These are phyloP conservation scores for Citrus hindsii DNA, from an alignment of 345 rosid genomes.

Conservation along the genomic window DNA sequence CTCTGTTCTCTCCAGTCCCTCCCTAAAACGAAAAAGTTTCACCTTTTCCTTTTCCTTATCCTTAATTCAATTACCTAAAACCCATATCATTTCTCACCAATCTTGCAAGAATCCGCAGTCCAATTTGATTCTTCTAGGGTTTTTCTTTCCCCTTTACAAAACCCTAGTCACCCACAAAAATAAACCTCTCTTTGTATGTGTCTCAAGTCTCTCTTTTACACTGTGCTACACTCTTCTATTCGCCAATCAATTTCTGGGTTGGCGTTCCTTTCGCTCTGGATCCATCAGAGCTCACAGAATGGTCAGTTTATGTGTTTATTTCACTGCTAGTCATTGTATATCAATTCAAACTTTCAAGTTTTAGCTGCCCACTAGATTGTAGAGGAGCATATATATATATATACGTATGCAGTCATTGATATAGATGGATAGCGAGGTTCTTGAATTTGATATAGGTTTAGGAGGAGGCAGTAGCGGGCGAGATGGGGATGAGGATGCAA, in stretches of 20 bases:
- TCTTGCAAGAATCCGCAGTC: background rate
- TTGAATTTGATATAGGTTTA: conserved; percentile 49
- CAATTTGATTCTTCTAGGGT: background rate
- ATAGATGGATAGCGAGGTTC: conserved; percentile 44
- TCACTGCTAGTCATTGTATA: background rate
- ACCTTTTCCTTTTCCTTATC: background rate
- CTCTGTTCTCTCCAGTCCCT: background rate
- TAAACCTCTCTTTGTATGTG: background rate
- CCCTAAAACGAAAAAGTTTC: background rate
- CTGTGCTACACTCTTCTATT: background rate
- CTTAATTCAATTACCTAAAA: background rate
- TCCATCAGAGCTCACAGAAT: background rate
- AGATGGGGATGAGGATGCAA: conserved; percentile 28
- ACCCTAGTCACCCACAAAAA: background rate
- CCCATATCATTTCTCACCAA: background rate
- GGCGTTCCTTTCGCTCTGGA: background rate
- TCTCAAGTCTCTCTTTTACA: background rate
- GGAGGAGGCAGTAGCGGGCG: conserved; percentile 24
- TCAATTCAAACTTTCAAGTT: background rate
- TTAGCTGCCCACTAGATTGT: background rate
- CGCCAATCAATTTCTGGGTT: background rate
- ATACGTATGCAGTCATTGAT: background rate
- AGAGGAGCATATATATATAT: background rate
- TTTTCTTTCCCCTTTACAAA: background rate
- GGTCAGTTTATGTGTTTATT: conserved; percentile 7